phyloP scores from a whole-genome alignment of 192 early-diverging fungal species.

The Diversispora eburnea region DNA sequence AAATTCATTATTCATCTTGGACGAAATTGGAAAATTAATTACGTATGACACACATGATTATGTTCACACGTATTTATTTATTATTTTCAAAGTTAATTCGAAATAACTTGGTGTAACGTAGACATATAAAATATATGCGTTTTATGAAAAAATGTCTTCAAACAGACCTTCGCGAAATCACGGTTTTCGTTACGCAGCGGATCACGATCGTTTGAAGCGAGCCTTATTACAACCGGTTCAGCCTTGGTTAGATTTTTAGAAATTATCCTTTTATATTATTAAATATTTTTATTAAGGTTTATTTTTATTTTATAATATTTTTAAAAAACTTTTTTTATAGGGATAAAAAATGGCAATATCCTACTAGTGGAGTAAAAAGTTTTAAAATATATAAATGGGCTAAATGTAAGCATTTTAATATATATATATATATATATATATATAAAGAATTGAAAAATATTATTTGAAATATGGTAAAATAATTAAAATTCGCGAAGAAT shows the following conservation, averaged over 20 bases:
- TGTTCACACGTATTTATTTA: too few species aligned
- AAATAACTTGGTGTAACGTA: too few species aligned
- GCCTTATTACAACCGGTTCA: slow-evolving; percentile 45
- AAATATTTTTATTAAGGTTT: background rate
- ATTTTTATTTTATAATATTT: background rate
- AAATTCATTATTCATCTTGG: too few species aligned
- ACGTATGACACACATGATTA: too few species aligned
- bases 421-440: background rate
- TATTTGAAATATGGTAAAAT: background rate
- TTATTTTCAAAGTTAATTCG: too few species aligned
- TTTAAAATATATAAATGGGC: slow-evolving; percentile 44
- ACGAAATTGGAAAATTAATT: too few species aligned
- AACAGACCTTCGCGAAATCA: slow-evolving; percentile 25
- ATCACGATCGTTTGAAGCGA: slow-evolving; percentile 43
- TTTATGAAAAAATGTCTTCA: slow-evolving; percentile 4
- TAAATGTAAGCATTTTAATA: slow-evolving; percentile 35
- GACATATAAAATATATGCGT: too few species aligned
- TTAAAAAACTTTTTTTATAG: slow-evolving; percentile 9
- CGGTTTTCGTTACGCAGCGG: slow-evolving; percentile 27
- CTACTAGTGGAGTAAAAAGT: slow-evolving; percentile 36
- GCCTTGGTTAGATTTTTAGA: slow-evolving; percentile 30
- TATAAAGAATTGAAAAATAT: background rate
- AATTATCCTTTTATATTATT: too few species aligned
- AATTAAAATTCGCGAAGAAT: background rate
- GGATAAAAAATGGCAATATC: slow-evolving; percentile 45